Evolutionary conservation across 2,329 filamentous ascomycete genomes (phyloP), one percentile per base, ranked within the genome.

Genomic region (Aspergillus sp.): DNA sequence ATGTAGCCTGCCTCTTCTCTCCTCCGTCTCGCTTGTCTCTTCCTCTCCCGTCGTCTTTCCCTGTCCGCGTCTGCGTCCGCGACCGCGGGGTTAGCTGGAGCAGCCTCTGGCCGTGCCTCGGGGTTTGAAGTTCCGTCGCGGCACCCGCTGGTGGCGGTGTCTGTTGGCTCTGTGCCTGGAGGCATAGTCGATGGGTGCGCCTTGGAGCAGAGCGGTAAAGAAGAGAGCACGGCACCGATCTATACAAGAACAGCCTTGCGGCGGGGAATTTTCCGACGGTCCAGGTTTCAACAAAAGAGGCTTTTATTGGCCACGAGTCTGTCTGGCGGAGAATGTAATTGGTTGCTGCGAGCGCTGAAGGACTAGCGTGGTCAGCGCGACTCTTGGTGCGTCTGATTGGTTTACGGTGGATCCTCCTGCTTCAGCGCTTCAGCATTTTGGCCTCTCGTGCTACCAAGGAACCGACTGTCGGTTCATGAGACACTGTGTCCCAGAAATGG

Each of bases 101-200:
- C 29, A 41, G 47, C 47, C 36, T 49, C 47, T 49, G 47, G 47
- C 47, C 34, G 34, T 49, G 47, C 47, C 47, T 49, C 47, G 32
- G 34, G 36, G 47, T 25, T 29, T 49, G 34, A 49, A 49, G 47
- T 49, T 49, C 31, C 47, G 34, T 41, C 20, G 47, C 47, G 47
- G 47, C 47, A 32, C 47, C 34, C 20, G 34, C 47, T 49, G 34
- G 47, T 31, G 47, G 47, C 23, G 47, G 47, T 49, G 47, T 43
- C 47, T 41, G 34, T 49, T 49, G 47, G 47, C 47, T 49, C 47
- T 49, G 23, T 49, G 34, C 47, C 31, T 49, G 47, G 36, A 49
- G 47, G 47, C 47, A 42, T 49, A 36, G 47, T 42, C 34, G 32
- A 36, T 36, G 32, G 32, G 32, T 36, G 32, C 32, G 32, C 32